Evolutionary conservation across 1,284 basidiomycete species (phyloP).

Genomic region (Phylloporus sp.): DNA sequence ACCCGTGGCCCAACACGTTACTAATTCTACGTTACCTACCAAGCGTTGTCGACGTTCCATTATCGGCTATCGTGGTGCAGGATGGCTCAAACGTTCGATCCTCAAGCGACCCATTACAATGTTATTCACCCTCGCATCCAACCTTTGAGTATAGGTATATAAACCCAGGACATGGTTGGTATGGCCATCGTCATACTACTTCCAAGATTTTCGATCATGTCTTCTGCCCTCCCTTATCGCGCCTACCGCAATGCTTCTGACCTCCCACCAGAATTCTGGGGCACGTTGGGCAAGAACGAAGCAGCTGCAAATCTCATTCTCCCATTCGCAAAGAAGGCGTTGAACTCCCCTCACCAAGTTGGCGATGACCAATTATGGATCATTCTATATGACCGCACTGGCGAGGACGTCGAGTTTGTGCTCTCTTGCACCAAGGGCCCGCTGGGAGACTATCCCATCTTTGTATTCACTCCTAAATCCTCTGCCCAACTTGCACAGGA

Average conservation of each 20-base stretch:
- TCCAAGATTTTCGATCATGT: constrained; percentile 20
- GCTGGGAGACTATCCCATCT: constrained; percentile 65
- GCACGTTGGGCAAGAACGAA: constrained; percentile 48
- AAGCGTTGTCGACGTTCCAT: constrained; percentile 14
- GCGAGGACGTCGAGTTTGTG: constrained; percentile 56
- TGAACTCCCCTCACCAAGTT: constrained; percentile 33
- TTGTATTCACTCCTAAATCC: constrained; percentile 55
- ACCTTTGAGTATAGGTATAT: constrained; percentile 12
- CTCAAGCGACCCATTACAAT: background rate
- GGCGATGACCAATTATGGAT: constrained; percentile 57
- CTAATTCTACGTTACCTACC: background rate
- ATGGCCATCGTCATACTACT: constrained; percentile 7
- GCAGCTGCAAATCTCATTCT: constrained; percentile 62
- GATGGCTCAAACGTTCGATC: constrained; percentile 17
- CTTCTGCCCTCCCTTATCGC: constrained; percentile 10
- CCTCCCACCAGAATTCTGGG: constrained; percentile 48
- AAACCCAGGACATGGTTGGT: constrained; percentile 9
- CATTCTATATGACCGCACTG: constrained; percentile 44
- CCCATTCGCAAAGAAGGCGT: constrained; percentile 49
- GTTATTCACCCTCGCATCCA: constrained; percentile 2
- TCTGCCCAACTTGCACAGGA: constrained; percentile 37
- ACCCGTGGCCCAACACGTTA: constrained; percentile 22
- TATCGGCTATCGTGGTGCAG: constrained; percentile 23
- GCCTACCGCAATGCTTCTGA: constrained; percentile 22
- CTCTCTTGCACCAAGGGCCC: constrained; percentile 63